A percentile compares a stretch with the other conserved stretches of the same genome.
Conservation (phyloP, 305 asterid genomes). For the Solanum hybrid region DNA sequence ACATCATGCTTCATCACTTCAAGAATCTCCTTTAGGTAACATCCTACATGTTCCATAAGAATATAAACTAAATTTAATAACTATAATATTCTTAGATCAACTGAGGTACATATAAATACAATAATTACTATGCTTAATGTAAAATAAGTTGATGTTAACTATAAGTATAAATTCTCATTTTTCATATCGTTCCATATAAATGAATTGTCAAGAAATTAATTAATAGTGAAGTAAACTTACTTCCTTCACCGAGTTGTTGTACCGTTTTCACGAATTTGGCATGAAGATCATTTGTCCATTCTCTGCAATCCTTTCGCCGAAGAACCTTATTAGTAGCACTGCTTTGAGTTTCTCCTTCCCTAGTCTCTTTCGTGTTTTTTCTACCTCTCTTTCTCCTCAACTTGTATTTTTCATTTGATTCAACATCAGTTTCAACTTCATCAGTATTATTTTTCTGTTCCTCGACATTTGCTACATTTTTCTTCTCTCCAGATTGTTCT, state of each 20-base stretch:
- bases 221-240: not conserved
- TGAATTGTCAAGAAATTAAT: not conserved
- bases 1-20: slow-evolving; percentile 25
- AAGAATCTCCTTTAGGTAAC: not conserved
- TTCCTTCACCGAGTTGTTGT: not conserved
- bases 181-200: not conserved
- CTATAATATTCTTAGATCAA: not conserved
- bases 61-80: too few species aligned
- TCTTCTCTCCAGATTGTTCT: not conserved
- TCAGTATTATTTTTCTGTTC: not conserved
- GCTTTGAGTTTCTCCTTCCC: not conserved
- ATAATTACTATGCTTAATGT: not conserved
- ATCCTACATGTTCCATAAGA: not conserved
- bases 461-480: not conserved
- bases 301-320: not conserved
- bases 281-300: not conserved
- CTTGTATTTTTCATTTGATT: not conserved
- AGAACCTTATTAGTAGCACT: not conserved
- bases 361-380: not conserved
- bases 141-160: not conserved
- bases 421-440: not conserved
- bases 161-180: not conserved
- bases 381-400: not conserved
- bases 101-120: not conserved
- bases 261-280: not conserved